Percentiles rank a stretch among this genome's conserved stretches.
Evolutionary conservation across 768 basidiomycete species (phyloP).

Genomic region (Lentinus brumalis): DNA sequence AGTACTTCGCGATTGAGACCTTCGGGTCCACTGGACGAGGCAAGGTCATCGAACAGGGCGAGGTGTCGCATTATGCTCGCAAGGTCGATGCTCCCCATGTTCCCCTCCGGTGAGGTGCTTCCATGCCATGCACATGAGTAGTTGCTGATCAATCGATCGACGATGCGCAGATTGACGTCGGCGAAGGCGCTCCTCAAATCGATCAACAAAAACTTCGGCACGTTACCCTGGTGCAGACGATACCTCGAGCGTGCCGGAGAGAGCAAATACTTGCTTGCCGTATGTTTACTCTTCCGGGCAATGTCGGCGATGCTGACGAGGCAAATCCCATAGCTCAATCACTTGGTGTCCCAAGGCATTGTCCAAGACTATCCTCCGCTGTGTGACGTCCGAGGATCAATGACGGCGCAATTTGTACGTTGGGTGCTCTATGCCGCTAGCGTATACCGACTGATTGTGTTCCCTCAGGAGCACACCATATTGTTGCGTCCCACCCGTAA

Average conservation of each 20-base stretch:
- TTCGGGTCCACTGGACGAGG: conserved; percentile 98
- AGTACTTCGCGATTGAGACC: conserved; percentile 98
- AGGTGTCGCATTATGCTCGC: conserved; percentile 91
- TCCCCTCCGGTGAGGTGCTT: conserved; percentile 62
- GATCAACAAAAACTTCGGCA: conserved; percentile 93
- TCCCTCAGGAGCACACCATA: conserved; percentile 80
- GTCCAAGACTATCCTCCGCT: conserved; percentile 94
- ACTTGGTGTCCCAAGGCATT: conserved; percentile 85
- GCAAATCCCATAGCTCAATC: conserved; percentile 63
- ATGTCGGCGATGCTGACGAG: not conserved
- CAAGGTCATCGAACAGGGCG: conserved; percentile 87
- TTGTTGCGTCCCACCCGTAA: conserved; percentile 82
- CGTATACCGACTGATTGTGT: not conserved
- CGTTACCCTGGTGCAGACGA: conserved; percentile 91
- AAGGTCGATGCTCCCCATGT: conserved; percentile 69
- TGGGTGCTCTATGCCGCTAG: not conserved
- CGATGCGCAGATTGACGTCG: conserved; percentile 61
- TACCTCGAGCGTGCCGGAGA: conserved; percentile 94
- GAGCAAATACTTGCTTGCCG: conserved; percentile 89
- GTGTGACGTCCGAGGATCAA: conserved; percentile 78
- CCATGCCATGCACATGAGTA: not conserved
- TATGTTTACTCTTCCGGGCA: conserved; percentile 37
- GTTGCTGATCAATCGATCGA: not conserved
- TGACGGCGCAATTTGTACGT: conserved; percentile 93
- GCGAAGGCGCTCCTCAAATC: conserved; percentile 85